phyloP scores from a whole-genome alignment of 371 early-diverging fungal genomes.

The Lichtheimia corymbifera region DNA sequence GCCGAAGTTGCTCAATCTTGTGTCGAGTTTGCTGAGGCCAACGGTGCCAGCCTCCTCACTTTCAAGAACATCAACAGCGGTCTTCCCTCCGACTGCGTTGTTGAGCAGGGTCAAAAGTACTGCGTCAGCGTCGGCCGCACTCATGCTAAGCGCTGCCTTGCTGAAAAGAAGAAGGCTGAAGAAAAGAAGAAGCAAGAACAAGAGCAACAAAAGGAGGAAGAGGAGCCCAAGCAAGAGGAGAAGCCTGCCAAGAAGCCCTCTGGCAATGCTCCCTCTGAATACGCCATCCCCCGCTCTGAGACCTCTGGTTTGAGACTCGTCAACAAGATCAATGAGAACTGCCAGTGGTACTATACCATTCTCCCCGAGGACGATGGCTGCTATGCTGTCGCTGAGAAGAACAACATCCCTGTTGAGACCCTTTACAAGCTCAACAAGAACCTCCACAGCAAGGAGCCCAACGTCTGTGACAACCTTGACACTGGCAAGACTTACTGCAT shows the following conservation, averaged over 20 bases:
- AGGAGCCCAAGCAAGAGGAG: slow-evolving; percentile 9
- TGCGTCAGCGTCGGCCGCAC: slow-evolving; percentile 13
- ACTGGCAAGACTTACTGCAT: slow-evolving; percentile 34
- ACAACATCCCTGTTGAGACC: slow-evolving; percentile 11
- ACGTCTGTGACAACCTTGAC: slow-evolving; percentile 30
- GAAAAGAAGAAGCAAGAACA: slow-evolving; percentile 11
- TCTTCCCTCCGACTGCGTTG: slow-evolving; percentile 19
- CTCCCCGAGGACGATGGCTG: slow-evolving; percentile 16
- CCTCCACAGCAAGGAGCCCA: slow-evolving; percentile 23
- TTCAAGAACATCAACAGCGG: slow-evolving; percentile 14
- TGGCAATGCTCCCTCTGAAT: slow-evolving; percentile 5
- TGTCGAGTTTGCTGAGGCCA: slow-evolving; percentile 12
- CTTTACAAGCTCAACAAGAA: slow-evolving; percentile 22
- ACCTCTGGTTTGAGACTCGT: slow-evolving; percentile 9
- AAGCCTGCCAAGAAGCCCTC: slow-evolving; percentile 8
- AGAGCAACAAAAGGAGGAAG: slow-evolving; percentile 11
- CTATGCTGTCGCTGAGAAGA: slow-evolving; percentile 16
- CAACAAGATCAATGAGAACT: slow-evolving; percentile 16
- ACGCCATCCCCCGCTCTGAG: slow-evolving; percentile 9
- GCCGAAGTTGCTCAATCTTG: slow-evolving; percentile 15
- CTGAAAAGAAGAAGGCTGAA: slow-evolving; percentile 16
- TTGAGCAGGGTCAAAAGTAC: slow-evolving; percentile 3
- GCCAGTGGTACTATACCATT: slow-evolving; percentile 22
- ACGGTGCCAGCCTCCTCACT: slow-evolving; percentile 17
- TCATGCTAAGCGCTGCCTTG: slow-evolving; percentile 18